These are phyloP conservation scores for Knoxdaviesia capensis DNA, from an alignment of 2,329 filamentous ascomycete genomes.

Conservation along the genomic window DNA sequence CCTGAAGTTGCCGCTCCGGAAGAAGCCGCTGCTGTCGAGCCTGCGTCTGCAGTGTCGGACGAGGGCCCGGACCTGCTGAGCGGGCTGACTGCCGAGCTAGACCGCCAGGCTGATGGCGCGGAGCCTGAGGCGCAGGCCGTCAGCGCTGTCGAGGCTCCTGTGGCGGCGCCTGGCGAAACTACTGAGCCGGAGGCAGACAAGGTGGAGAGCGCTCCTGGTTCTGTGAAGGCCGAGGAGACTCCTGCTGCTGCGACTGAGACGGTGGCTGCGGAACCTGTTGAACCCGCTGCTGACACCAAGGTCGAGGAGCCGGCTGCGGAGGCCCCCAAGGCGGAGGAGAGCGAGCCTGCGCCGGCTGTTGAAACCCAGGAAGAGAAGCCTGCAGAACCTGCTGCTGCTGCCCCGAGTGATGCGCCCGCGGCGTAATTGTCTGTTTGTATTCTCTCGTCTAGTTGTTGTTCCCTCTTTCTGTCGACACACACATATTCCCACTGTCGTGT, in stretches of 20 bases:
- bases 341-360: background rate
- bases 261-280: constrained; percentile 2
- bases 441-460: background rate
- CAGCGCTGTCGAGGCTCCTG: constrained; percentile 6
- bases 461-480: background rate
- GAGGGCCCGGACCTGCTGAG: too few species aligned
- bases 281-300: constrained; percentile 1
- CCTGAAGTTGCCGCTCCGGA: too few species aligned
- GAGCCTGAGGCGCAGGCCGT: constrained; percentile 4
- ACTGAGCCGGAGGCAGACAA: background rate
- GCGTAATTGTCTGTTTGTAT: too few species aligned
- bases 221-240: constrained; percentile 9
- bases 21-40: too few species aligned
- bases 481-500: too few species aligned
- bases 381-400: background rate
- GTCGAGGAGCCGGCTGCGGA: background rate
- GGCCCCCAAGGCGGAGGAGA: background rate
- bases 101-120: too few species aligned
- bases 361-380: background rate
- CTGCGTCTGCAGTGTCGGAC: too few species aligned
- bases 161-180: constrained; percentile 4
- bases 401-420: too few species aligned
- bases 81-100: too few species aligned
- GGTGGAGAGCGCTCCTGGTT: constrained; percentile 5
- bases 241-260: constrained; percentile 3